phyloP scores from a whole-genome alignment of 2,329 filamentous ascomycete genomes.

The Eutypella sp. region DNA sequence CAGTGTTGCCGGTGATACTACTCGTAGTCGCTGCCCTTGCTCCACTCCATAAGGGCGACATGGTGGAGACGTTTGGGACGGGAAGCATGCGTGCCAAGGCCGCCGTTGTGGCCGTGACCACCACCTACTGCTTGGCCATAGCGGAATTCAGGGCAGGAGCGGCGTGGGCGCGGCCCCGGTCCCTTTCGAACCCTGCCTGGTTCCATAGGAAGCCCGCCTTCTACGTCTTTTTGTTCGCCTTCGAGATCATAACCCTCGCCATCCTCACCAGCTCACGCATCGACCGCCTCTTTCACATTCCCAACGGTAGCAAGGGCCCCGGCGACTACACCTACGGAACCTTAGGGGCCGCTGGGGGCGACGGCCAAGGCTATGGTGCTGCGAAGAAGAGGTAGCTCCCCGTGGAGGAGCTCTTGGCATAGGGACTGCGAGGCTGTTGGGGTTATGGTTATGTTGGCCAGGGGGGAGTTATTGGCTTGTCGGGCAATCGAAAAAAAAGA shows the following conservation, averaged over 20 bases:
- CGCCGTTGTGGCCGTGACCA: conserved; percentile 18
- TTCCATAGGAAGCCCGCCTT: conserved; percentile 29
- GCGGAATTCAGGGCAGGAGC: conserved; percentile 24
- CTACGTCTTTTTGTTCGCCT: conserved; percentile 30
- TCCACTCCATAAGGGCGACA: conserved; percentile 13
- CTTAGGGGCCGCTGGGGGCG: too few relatives aligned
- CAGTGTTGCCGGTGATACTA: conserved; percentile 21
- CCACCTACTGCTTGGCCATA: conserved; percentile 16
- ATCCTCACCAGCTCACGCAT: conserved; percentile 16
- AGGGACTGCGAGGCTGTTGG: too few relatives aligned
- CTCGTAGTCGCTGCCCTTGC: conserved; percentile 21
- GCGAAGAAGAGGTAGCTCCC: background rate
- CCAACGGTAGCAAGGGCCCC: conserved; percentile 18
- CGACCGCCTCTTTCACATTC: conserved; percentile 23
- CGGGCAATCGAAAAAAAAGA: too few relatives aligned
- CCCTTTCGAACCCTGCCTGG: conserved; percentile 19
- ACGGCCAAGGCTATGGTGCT: background rate
- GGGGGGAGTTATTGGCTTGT: too few relatives aligned
- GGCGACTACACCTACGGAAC: conserved; percentile 19
- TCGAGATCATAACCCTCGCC: conserved; percentile 24
- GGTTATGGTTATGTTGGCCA: too few relatives aligned
- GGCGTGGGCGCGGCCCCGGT: conserved; percentile 19
- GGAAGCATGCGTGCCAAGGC: conserved; percentile 26
- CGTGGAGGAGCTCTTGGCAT: background rate
- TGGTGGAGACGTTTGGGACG: conserved; percentile 26